Conservation (phyloP, 2,329 filamentous ascomycete genomes). For the Fragosphaeria purpurea region DNA sequence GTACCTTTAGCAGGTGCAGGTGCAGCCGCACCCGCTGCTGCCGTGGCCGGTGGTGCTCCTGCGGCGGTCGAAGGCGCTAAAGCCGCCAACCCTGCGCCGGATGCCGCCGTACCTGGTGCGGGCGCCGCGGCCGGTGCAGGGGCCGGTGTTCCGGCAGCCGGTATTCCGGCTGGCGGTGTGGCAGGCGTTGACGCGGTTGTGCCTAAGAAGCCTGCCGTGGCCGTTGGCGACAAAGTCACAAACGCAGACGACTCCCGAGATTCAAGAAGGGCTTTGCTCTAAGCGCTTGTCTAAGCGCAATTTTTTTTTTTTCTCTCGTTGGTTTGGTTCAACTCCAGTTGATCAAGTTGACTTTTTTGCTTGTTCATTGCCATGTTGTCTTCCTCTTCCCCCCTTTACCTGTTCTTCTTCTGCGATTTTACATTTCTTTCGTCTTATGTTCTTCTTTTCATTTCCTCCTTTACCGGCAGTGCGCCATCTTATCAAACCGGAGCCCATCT, state of each 20-base stretch:
- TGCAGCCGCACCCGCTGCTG: not conserved
- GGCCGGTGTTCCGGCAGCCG: not conserved
- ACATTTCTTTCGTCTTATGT: not conserved
- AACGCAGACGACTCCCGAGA: not conserved
- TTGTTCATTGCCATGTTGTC: too few species aligned
- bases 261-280: constrained; percentile 6
- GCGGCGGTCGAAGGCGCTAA: not conserved
- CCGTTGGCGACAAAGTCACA: constrained; percentile 1
- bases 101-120: not conserved
- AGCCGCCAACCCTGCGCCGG: not conserved
- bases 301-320: not conserved
- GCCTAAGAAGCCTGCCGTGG: constrained; percentile 7
- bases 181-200: constrained; percentile 1
- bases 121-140: not conserved
- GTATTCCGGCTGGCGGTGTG: not conserved
- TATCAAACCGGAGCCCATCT: not conserved
- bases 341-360: too few species aligned
- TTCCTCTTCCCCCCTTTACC: too few species aligned
- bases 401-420: too few species aligned
- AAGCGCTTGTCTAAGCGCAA: not conserved
- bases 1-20: not conserved
- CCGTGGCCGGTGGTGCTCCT: not conserved
- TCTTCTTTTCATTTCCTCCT: not conserved
- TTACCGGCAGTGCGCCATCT: constrained; percentile 1
- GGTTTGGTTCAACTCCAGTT: not conserved